Evolutionary conservation across 2,329 filamentous ascomycete genomes (phyloP), one percentile per base, ranked within the genome.

Genomic region (Incumbomyces delicatus): DNA sequence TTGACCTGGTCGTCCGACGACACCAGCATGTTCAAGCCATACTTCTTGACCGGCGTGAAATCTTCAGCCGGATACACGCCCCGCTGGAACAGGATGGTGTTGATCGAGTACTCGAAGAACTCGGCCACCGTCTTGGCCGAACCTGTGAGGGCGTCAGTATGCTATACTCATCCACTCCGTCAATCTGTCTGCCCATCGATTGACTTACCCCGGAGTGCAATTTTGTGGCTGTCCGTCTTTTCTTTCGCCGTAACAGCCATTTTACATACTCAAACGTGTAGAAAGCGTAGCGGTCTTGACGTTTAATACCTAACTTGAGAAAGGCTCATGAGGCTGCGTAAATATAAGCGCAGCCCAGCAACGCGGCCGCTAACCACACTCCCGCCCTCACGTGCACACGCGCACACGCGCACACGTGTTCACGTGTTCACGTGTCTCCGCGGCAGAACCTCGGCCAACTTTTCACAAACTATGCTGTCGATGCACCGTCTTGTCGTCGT

Each of bases 1-100:
- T 95, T 94, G 63, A 98, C 92, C 70, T 98, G 90, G 71, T 96
- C 92, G 65, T 98, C 92, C 53, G 88, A 80, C 29, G 90, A 94
- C 43, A 96, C 89, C 81, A 62, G 49, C 46, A 56, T 59, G 61
- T 95, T 96, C 60, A 98, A 78, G 59, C 92, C 92, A 83, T 98
- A 98, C 71, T 98, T 98, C 72, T 98, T 98, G 61, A 98, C 89
- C 85, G 88, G 84, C 56, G 85, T 87, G 64, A 98, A 98, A 71
- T 98, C 92, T 62, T 98, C 92, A 44, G 92, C 87, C 20, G 92
- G 92, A 66, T 98, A 83, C 6, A 83, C 79, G 37, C 78, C 79
- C 60, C 79, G 78, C 67, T 96, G 90, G 68, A 95, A 95, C 44
- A 86, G 90, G 57, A 32, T 16, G 34, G 16, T 46, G 46, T 55